Evolutionary conservation across 73 alveolate genomes (phyloP), one percentile per base, ranked within the genome.

Genomic region (Paramecium caudatum): DNA sequence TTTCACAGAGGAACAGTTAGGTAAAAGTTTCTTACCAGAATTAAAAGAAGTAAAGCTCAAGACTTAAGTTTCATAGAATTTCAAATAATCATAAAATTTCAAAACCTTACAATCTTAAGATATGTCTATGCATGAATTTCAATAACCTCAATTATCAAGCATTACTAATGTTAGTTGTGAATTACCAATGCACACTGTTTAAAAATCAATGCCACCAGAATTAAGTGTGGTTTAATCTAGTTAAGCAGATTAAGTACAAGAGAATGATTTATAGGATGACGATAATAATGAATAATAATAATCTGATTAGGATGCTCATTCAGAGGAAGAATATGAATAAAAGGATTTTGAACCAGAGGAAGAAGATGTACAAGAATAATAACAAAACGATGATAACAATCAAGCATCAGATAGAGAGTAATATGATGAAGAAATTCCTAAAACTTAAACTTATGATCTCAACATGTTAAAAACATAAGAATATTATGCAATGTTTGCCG

Each of bases 401-500:
- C 69, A 74, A 7, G 19, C 36, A 27, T 55, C 80, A 41, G 68
- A 74, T 74, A 41, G 21, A 15, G 88, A 74, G 32, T 39, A 74
- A 45, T 74, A 74, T 37, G 62, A 74, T 19, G 17, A 15, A 15
- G 88, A 37, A 25, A 65, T 30, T 13, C 83, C 65, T 21, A 37
- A 68, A 32, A 33, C 37, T 13, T 68, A 34, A 7, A 37, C 36
- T 41, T 37, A 74, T 41, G 68, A 74, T 74, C 32, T 45, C 36
- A 37, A 74, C 12, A 45, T 45, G 68, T 74, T 74, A 74, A 74
- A 37, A 25, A 74, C 88, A 13, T 45, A 45, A 21, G 88, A 74
- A 45, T 74, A 74, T 74, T 39, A 37, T 12, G 68, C 88, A 9
- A 27, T 74, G 88, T 74, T 74, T 74, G 47, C 15, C 6, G 88